Evolutionary conservation across 2,329 filamentous ascomycete genomes (phyloP).

Genomic region (Cercospora brassicicola): DNA sequence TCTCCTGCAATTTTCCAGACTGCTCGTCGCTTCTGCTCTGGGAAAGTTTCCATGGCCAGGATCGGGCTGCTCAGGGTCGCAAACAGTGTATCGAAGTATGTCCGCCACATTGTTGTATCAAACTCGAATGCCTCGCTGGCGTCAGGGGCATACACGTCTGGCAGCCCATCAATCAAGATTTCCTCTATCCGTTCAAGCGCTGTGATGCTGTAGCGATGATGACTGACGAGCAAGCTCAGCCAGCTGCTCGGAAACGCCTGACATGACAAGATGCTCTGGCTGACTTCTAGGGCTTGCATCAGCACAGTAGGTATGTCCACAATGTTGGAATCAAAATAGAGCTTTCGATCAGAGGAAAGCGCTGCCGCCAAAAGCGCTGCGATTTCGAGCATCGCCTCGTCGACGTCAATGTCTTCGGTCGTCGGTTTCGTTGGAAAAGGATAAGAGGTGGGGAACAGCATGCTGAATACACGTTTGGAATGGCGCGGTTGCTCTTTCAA

Average conservation of each 20-base stretch:
- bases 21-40: conserved; percentile 90
- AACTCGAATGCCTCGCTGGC: conserved; percentile 57
- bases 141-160: conserved; percentile 86
- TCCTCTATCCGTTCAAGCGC: conserved; percentile 78
- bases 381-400: conserved; percentile 85
- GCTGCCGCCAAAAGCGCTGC: conserved; percentile 78
- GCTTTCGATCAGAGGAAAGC: conserved; percentile 32
- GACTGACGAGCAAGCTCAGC: conserved; percentile 80
- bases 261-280: conserved; percentile 84
- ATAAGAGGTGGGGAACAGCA: conserved; percentile 86
- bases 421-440: conserved; percentile 78
- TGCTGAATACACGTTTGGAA: conserved; percentile 65
- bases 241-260: conserved; percentile 86
- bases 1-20: conserved; percentile 99
- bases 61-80: conserved; percentile 86
- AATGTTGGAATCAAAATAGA: conserved; percentile 44
- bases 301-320: conserved; percentile 74
- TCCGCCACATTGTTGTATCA: conserved; percentile 89
- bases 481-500: conserved; percentile 67
- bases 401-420: conserved; percentile 51
- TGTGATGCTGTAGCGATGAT: conserved; percentile 68
- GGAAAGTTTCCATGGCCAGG: conserved; percentile 89
- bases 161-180: conserved; percentile 77
- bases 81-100: conserved; percentile 85
- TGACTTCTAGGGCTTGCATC: conserved; percentile 75